These are phyloP conservation scores for Monosporozyma siamensis DNA, from an alignment of 805 yeast genomes.

Conservation along the genomic window DNA sequence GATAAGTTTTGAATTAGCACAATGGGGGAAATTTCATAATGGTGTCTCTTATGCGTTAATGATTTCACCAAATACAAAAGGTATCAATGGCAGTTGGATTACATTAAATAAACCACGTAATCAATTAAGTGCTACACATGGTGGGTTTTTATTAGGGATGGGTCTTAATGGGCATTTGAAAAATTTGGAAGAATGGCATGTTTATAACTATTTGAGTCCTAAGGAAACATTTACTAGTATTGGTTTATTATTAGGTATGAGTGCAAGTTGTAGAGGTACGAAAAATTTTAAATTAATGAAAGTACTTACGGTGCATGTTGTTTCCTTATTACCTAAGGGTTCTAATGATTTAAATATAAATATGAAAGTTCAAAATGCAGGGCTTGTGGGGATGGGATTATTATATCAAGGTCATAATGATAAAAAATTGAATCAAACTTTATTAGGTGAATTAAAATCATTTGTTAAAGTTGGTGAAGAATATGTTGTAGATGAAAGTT, in stretches of 20 bases:
- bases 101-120: slow-evolving; percentile 67
- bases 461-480: slow-evolving; percentile 46
- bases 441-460: slow-evolving; percentile 55
- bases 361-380: slow-evolving; percentile 80
- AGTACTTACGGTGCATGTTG: slow-evolving; percentile 86
- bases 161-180: slow-evolving; percentile 87
- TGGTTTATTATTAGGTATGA: slow-evolving; percentile 83
- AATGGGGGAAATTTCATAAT: slow-evolving; percentile 88
- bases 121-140: slow-evolving; percentile 68
- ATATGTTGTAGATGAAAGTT: slow-evolving; percentile 60
- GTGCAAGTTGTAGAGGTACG: slow-evolving; percentile 75
- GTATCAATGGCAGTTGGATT: slow-evolving; percentile 76
- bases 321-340: slow-evolving; percentile 82
- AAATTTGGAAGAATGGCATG: slow-evolving; percentile 88
- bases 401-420: slow-evolving; percentile 71
- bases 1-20: slow-evolving; percentile 24
- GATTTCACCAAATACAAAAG: slow-evolving; percentile 56
- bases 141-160: slow-evolving; percentile 86
- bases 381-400: slow-evolving; percentile 81
- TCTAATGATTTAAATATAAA: slow-evolving; percentile 84
- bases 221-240: slow-evolving; percentile 77
- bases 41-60: slow-evolving; percentile 85
- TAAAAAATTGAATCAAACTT: slow-evolving; percentile 74
- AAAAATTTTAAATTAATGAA: slow-evolving; percentile 84
- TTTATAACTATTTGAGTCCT: slow-evolving; percentile 85